Percentiles rank a stretch among this genome's conserved stretches.
Conservation (phyloP, 1,284 basidiomycete genomes). For the Trichosporon inkin region DNA sequence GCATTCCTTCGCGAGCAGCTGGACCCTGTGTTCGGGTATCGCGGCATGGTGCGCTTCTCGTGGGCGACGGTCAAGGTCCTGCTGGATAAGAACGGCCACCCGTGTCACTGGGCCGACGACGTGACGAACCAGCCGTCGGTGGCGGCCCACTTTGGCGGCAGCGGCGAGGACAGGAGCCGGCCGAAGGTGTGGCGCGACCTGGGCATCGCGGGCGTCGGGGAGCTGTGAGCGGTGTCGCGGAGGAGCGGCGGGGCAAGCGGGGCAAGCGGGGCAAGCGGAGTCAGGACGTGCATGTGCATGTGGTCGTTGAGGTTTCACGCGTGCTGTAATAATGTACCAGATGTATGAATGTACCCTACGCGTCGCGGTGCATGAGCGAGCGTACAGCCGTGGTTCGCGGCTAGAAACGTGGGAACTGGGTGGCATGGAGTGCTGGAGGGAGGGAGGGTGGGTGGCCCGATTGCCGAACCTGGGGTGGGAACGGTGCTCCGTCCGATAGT, state of each 20-base stretch:
- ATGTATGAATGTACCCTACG: not conserved
- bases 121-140: slow-evolving; percentile 62
- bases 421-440: too few relatives aligned
- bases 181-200: slow-evolving; percentile 68
- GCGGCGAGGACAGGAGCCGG: slow-evolving; percentile 61
- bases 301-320: not conserved
- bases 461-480: not conserved
- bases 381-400: too few relatives aligned
- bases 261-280: not conserved
- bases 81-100: slow-evolving; percentile 72
- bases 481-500: too few relatives aligned
- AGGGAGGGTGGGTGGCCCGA: too few relatives aligned
- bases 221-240: slow-evolving; percentile 35
- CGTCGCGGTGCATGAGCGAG: too few relatives aligned
- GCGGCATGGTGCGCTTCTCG: slow-evolving; percentile 84
- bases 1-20: slow-evolving; percentile 73
- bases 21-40: slow-evolving; percentile 89
- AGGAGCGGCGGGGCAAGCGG: not conserved
- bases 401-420: not conserved
- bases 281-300: slow-evolving; percentile 6
- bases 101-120: slow-evolving; percentile 80
- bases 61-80: slow-evolving; percentile 90
- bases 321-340: not conserved
- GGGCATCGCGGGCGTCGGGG: slow-evolving; percentile 62
- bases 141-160: slow-evolving; percentile 65